Evolutionary conservation across 805 yeast species (phyloP), one percentile per base, ranked within the genome.

Genomic region (Ogataea zsoltii): DNA sequence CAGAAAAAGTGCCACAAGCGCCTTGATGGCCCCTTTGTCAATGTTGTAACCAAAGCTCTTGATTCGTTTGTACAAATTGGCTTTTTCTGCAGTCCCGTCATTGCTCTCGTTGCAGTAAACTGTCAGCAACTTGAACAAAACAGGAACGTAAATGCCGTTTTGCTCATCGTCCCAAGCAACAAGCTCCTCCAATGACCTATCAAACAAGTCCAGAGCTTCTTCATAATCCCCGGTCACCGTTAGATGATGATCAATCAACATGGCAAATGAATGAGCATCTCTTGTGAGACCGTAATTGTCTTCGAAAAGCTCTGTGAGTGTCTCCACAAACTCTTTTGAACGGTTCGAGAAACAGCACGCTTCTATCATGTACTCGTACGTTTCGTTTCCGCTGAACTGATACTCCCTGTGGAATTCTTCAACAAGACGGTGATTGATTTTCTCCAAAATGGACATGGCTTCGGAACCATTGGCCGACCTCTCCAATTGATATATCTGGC

Each of bases 121-220:
- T 1, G 58, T 37, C 17, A 65, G 51, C 12, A 65, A 34, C 25
- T 54, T 55, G 38, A 65, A 63, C 15, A 67, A 44, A 2, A 57
- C 46, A 0, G 62, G 52, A 37, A 61, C 49, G 33, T 62, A 58
- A 21, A 52, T 52, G 1, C 66, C 64, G 46, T 61, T 60, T 37
- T 54, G 54, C 13, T 65, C 69, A 35, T 57, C 58, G 25, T 63
- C 67, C 82, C 83, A 78, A 21, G 69, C 68, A 5, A 71, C 67
- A n/a, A 53, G 44, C 29, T 76, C 78, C 21, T 66, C 55, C 4
- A 60, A 50, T 6, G 71, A 53, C 38, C 70, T 61, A 5, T 68
- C 54, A 54, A 74, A 75, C 6, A 68, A 34, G 14, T 56, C 43
- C 14, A 67, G 56, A 1, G 74, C 73, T 16, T 50, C 54, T 6